Evolutionary conservation across 2,329 filamentous ascomycete genomes (phyloP), one percentile per base, ranked within the genome.

Genomic region (Fusarium transvaalense): DNA sequence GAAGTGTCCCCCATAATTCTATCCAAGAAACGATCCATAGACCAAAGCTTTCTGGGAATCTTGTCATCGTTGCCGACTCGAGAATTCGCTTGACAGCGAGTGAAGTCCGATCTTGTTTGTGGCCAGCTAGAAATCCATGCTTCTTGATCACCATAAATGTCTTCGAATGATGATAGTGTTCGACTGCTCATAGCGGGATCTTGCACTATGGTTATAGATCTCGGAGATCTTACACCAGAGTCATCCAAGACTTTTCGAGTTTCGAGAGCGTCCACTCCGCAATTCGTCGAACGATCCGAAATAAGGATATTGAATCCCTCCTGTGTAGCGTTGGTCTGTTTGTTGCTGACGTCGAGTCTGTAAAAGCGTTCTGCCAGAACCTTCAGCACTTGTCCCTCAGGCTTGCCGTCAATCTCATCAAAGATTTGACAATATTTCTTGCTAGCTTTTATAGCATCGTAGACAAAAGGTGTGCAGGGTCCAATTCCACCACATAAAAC

Each of bases 111-210:
- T 6, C 1, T 34, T 0, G 34, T 34, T 0, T 5, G 39, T 0
- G 66, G 66, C 66, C 66, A 69, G 3, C 56, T 66, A 0, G 19
- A 13, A 10, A 69, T 27, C 0, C 12, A 6, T 0, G 43, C 17
- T 0, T 41, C 15, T 0, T n/a, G 9, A 0, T 43, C n/a, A 0
- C 0, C 0, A 10, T 67, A 69, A 0, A 53, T 7, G 0, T 6
- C 12, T 6, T 55, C 15, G 6, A 69, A 69, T 0, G 43, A 45
- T 6, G 27, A 39, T 0, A 58, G 6, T 0, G 66, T 69, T 9
- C 43, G 34, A 5, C 25, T 48, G 3, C 48, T 69, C 66, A 69
- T 69, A 0, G 66, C 61, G 0, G 66, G 66, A 0, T 69, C 66
- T 2, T 69, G 66, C 0, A 69, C 61, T 7, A 69, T 37, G 0